Conservation (phyloP, 345 rosid genomes). For the Pistacia integerrima region DNA sequence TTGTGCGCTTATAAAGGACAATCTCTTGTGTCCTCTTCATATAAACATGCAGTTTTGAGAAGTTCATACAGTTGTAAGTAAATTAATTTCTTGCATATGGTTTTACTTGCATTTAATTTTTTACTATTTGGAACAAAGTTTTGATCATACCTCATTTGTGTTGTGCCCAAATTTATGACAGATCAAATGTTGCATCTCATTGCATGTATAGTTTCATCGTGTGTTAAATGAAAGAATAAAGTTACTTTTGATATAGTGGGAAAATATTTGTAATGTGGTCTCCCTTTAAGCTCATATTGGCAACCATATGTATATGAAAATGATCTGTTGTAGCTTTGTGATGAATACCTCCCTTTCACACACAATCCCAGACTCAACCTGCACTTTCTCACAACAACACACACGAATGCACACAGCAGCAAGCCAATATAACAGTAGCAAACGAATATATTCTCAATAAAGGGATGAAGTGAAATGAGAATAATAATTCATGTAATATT, state of each 20-base stretch:
- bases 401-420: no score
- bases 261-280: background rate
- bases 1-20: constrained; percentile 29
- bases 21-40: constrained; percentile 23
- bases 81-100: background rate
- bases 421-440: no score
- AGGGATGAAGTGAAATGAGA: no score
- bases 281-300: background rate
- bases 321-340: background rate
- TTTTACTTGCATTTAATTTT: constrained; percentile 2
- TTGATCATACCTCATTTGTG: background rate
- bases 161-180: background rate
- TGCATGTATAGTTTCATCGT: background rate
- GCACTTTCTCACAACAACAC: no score
- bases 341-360: no score
- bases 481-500: no score
- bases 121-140: background rate
- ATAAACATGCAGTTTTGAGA: constrained; percentile 24
- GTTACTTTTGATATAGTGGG: background rate
- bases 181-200: background rate
- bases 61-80: constrained; percentile 48
- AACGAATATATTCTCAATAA: no score
- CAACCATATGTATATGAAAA: background rate
- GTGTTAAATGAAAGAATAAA: background rate
- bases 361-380: no score